These are phyloP conservation scores for Phylloporus scabripes DNA, from an alignment of 768 basidiomycete genomes.

Conservation along the genomic window DNA sequence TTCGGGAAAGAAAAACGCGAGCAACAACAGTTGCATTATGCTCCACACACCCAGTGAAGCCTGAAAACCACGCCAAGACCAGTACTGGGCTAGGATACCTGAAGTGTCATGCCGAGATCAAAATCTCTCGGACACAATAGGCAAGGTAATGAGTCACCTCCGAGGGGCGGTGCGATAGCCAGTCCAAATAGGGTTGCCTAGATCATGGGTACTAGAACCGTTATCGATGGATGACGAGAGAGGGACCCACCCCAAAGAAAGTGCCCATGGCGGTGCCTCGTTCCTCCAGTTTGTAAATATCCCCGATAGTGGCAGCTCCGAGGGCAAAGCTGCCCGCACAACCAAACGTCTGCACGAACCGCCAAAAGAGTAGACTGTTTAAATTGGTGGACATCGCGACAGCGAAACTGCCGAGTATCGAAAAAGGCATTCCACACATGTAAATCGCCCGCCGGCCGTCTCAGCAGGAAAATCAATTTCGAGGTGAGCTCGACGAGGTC, in stretches of 20 bases:
- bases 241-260: constrained; percentile 43
- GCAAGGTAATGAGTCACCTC: constrained; percentile 37
- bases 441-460: constrained; percentile 65
- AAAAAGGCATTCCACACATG: constrained; percentile 52
- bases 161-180: constrained; percentile 53
- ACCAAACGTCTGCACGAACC: constrained; percentile 64
- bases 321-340: constrained; percentile 51
- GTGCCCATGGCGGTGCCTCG: constrained; percentile 55
- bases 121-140: neutral
- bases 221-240: neutral
- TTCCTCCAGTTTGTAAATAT: constrained; percentile 62
- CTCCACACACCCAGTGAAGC: constrained; percentile 38
- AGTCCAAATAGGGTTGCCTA: constrained; percentile 52
- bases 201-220: neutral
- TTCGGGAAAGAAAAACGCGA: constrained; percentile 54
- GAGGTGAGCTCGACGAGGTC: neutral
- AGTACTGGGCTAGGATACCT: constrained; percentile 52
- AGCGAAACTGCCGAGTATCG: constrained; percentile 54
- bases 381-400: constrained; percentile 45
- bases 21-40: constrained; percentile 34
- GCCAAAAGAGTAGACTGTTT: constrained; percentile 47
- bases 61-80: constrained; percentile 65
- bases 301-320: constrained; percentile 57
- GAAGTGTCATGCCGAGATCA: neutral
- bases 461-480: constrained; percentile 18